Base-by-base conservation (phyloP, 306 rosid genomes). In the Lagenaria siceraria region DNA sequence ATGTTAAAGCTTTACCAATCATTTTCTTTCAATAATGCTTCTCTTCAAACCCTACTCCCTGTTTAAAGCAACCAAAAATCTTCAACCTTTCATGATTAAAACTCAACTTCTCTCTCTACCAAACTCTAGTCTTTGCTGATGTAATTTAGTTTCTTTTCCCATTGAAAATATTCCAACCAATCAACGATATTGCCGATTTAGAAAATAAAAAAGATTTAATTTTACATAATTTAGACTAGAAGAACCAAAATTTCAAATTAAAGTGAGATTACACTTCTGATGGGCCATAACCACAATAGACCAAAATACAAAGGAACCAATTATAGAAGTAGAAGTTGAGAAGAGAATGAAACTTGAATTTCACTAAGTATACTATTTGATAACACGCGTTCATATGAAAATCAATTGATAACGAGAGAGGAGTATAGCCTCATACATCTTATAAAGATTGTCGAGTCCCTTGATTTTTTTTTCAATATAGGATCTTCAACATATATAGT, bases 1-100 rank as follows among this genome's bases (percentile, higher is more conserved):
- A 70, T 70, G 76, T 70, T 70, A 46, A 68, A 46, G 58, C 76
- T 70, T 29, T 70, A 46, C 76, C 76, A 70, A 70, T 51, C 76
- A 22, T 49, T 43, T 21, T 21, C 21, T 21, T 69, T 43, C 55
- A 69, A 69, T 69, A 12, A 63, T 0, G 42, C 29, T 29, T 27
- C 21, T 62, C 42, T 42, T 62, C 10, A 10, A 36, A 65, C 72
- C 13, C 15, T 35, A 19, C 49, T 66, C 53, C 46, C 21, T 66
- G 36, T 46, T 46, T 24, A 70, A 65, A 70, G 76, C 56, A 70
- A 46, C 58, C 6, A 24, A 70, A 46, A 51, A 24, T 69, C n/a
- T 42, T 43, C 54, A 43, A 42, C 36, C 35, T 69, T 69, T 69
- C n/a, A 43, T 69, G 12, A 43, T 69, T 69, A 22, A 13, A 69